Evolutionary conservation across 2,329 filamentous ascomycete genomes (phyloP), one percentile per base, ranked within the genome.

Genomic region (Dendrostoma leiphaemia): DNA sequence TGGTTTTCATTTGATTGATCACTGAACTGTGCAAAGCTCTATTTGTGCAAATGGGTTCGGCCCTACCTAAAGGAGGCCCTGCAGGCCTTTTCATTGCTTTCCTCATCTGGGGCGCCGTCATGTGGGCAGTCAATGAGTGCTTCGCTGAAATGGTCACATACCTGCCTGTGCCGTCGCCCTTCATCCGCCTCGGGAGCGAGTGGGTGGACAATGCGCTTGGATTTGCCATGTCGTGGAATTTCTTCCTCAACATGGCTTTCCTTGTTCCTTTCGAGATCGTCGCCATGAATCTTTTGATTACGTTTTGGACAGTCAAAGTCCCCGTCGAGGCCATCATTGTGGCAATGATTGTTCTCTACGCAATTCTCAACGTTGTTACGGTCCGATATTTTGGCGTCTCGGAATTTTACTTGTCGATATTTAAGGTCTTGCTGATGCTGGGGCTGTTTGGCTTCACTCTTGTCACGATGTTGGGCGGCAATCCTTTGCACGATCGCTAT

Each of bases 251-350:
- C 54, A 73, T 78, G 64, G 77, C 74, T 6, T 68, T 74, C 6
- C 65, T 79, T 45, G 74, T 80, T 3, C 78, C 78, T 0, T 80
- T 79, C 51, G 78, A 81, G 59, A 73, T 80, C 38, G 74, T 75
- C 12, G 77, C 77, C 4, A 71, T 76, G 62, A 78, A 73, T 52
- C 64, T 78, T 47, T 75, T 80, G 21, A 69, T 80, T 53, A 69
- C 71, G 21, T 81, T 74, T 59, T 81, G 77, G 77, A 77, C 67
- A 21, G 67, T 73, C 53, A 64, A 65, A 13, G 70, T 77, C 1
- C 76, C 76, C 4, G 69, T 71, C 0, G 74, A 70, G 19, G 77
- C 66, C 4, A 71, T 78, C 48, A 76, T 77, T 46, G 68, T 72
- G 2, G 72, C 74, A 35, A 65, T 75, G 8, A 69, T 79, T 19